Base-by-base conservation (phyloP, 2,329 filamentous ascomycete genomes). In the Thelonectria discophora region DNA sequence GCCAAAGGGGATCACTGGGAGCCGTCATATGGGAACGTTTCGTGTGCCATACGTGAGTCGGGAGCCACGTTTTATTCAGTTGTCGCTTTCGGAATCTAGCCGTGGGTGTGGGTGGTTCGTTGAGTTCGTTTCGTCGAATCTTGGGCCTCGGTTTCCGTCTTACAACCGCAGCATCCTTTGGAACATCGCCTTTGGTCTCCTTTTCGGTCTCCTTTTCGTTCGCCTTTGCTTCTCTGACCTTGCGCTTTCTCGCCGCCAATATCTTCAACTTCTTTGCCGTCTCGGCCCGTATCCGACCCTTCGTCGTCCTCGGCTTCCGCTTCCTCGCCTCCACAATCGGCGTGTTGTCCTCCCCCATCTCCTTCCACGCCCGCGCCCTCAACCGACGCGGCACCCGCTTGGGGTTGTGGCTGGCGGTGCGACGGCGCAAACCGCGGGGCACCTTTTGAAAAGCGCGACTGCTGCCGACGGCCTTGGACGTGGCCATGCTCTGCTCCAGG, bases 321-420 rank as follows among this genome's bases (percentile, higher is more conserved):
- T 85, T 87, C 63, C 84, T 84, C 1, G 82, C 82, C 53, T 88
- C 90, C 6, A 94, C 88, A 0, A 88, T 90, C 0, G 95, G 94
- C 0, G 94, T 97, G 66, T 97, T 97, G 73, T 98, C 94, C 58
- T 96, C 91, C 15, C 82, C 81, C 88, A 97, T 96, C 83, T 96
- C 86, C 64, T 77, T 80, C 70, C 81, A 85, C 1, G 93, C 93
- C 67, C 90, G 85, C 40, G 79, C 79, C 58, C 90, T 86, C 72
- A 98, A 78, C 64, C 93, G 82, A 73, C 89, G 90, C 2, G 95
- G 95, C 15, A 99, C 90, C 64, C 90, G 87, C 78, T 94, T 97
- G 37, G 91, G 91, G 84, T 99, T 97, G 78, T 99, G 95, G 75
- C 93, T 97, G 18, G 94, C 95, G 0, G 94, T 97, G 69, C 95